Base-by-base conservation (phyloP, 192 early-diverging fungal species). In the Mortierella alpina region DNA sequence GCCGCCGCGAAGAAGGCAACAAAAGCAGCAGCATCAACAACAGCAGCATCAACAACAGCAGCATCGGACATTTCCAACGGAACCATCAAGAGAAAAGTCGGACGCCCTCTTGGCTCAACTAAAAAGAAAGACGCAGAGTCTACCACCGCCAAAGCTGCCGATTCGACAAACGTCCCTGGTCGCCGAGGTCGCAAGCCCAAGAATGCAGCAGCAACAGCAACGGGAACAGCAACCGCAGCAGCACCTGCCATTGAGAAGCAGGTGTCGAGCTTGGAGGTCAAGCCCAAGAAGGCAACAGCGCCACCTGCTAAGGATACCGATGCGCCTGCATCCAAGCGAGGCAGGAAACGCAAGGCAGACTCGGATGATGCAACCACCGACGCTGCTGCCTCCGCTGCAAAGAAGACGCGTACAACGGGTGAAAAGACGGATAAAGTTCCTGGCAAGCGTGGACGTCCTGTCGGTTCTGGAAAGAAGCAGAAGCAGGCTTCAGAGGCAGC, bases 401-500 rank as follows among this genome's bases (percentile, higher is more conserved):
- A 54, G 51, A 67, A 17, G 41, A 18, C 15, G 23, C 44, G 15
- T 23, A 15, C 12, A 41, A 50, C 8, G 55, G 23, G 18, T 18
- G 4, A n/a, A 20, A 40, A 9, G 57, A 23, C 17, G 59, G 14
- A 31, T 31, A 31, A 31, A 31, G 31, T 31, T n/a, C 58, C 68
- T 9, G 46, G 59, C 41, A 76, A 76, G 62, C 61, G 74, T 15
- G 74, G 74, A 22, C 52, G 74, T 1, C 74, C 74, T 45, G 54
- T 57, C 20, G 75, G 68, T 4, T 44, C 68, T 2, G 75, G 63
- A 11, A 78, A 70, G 68, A 78, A 70, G 62, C 31, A 31, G 61
- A 47, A 18, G 15, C 58, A 53, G 5, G 48, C 49, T 17, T 12
- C 41, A 52, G 48, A 41, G 23, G 56, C 56, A 49, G 39, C 49